Conservation (phyloP, 768 basidiomycete species). For the Exidia glandulosa region DNA sequence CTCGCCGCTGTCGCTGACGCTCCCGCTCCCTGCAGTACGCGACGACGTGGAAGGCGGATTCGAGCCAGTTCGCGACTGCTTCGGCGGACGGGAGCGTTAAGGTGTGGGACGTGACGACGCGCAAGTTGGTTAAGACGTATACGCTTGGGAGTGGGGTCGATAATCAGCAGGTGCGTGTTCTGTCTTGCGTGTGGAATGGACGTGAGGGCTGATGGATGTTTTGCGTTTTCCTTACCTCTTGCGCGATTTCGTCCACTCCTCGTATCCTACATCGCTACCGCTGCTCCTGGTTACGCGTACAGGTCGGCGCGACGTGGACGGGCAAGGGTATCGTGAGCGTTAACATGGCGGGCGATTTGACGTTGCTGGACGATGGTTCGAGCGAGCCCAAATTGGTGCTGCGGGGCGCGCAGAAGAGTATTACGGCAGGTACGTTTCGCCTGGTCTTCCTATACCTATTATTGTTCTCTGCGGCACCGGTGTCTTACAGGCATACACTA, state of each 20-base stretch:
- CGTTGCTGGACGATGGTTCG: constrained; percentile 66
- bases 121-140: constrained; percentile 59
- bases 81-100: constrained; percentile 83
- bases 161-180: constrained; percentile 48
- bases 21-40: no score
- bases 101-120: constrained; percentile 75
- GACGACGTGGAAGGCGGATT: no score
- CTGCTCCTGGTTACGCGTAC: not conserved
- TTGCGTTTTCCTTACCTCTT: not conserved
- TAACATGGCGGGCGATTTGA: constrained; percentile 72
- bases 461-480: not conserved
- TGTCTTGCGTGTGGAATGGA: constrained; percentile 10
- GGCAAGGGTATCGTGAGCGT: constrained; percentile 66
- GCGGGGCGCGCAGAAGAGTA: constrained; percentile 72
- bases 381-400: constrained; percentile 51
- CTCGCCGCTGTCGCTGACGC: no score
- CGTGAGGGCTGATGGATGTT: no score
- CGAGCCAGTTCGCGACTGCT: constrained; percentile 66
- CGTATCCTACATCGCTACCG: not conserved
- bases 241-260: not conserved
- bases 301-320: constrained; percentile 75
- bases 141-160: constrained; percentile 60
- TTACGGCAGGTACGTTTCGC: constrained; percentile 46
- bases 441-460: constrained; percentile 11
- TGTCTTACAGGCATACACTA: not conserved